Evolutionary conservation across 2,329 filamentous ascomycete genomes (phyloP).

Genomic region (Neodidymelliopsis sp.): DNA sequence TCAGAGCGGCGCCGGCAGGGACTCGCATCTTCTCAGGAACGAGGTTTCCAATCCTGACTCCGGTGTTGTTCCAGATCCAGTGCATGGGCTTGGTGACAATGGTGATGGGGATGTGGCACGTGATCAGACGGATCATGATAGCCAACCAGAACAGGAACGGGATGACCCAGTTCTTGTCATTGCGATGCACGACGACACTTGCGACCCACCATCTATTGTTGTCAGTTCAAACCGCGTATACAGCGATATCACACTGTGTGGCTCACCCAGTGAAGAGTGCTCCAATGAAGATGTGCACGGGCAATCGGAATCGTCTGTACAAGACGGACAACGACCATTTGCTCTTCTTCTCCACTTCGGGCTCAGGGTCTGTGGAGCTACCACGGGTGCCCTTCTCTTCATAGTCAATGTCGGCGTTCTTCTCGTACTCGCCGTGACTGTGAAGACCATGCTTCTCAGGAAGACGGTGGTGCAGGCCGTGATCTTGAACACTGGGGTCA

Average conservation of each 20-base stretch:
- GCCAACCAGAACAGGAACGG: conserved; percentile 83
- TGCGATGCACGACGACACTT: conserved; percentile 73
- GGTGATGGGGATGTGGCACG: conserved; percentile 74
- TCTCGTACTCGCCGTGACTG: conserved; percentile 41
- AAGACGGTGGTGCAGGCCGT: conserved; percentile 48
- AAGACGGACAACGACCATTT: conserved; percentile 27
- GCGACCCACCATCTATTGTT: conserved; percentile 74
- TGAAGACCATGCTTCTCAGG: conserved; percentile 32
- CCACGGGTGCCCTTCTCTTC: conserved; percentile 52
- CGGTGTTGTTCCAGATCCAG: conserved; percentile 72
- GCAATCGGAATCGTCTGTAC: conserved; percentile 53
- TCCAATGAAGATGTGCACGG: conserved; percentile 53
- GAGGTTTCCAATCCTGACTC: conserved; percentile 62
- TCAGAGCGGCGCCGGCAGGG: conserved; percentile 67
- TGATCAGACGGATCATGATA: conserved; percentile 76
- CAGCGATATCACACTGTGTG: conserved; percentile 11
- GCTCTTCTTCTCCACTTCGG: conserved; percentile 30
- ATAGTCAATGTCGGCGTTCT: conserved; percentile 43
- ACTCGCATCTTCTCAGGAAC: conserved; percentile 73
- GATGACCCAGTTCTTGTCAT: conserved; percentile 80
- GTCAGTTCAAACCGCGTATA: conserved; percentile 29
- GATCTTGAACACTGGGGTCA: conserved; percentile 49
- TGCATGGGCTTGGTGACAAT: conserved; percentile 72
- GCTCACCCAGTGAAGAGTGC: conserved; percentile 62
- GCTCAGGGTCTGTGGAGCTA: conserved; percentile 34